Conservation (phyloP, 768 basidiomycete species). For the Psilocybe subaeruginosa region DNA sequence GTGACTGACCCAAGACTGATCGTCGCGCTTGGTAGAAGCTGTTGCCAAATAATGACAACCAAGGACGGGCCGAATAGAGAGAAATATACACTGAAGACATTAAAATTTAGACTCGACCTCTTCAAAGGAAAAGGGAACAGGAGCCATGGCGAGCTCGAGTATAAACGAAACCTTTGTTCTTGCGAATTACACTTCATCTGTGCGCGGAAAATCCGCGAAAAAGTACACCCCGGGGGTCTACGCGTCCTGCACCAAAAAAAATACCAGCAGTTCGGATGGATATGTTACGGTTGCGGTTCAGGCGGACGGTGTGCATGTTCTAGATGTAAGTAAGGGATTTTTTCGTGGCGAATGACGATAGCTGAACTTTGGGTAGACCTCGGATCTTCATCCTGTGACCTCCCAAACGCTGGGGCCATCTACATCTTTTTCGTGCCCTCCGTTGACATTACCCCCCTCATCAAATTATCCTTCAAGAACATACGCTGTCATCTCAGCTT, state of each 20-base stretch:
- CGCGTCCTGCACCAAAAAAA: constrained; percentile 21
- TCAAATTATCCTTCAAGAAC: constrained; percentile 47
- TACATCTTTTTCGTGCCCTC: constrained; percentile 60
- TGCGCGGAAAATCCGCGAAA: constrained; percentile 28
- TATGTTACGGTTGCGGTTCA: constrained; percentile 72
- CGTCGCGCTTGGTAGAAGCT: background rate
- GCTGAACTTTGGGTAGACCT: constrained; percentile 41
- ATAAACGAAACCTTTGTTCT: constrained; percentile 43
- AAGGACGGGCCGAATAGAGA: background rate
- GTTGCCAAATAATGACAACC: constrained; percentile 4
- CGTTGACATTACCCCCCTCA: constrained; percentile 45
- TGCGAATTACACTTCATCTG: constrained; percentile 33
- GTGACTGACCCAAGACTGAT: no score
- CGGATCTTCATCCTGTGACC: constrained; percentile 63
- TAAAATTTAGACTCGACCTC: constrained; percentile 2
- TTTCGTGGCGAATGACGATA: constrained; percentile 4
- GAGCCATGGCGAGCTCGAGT: constrained; percentile 23
- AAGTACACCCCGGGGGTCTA: constrained; percentile 24
- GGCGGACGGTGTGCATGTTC: constrained; percentile 73
- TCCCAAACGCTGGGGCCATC: constrained; percentile 76
- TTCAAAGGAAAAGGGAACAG: background rate
- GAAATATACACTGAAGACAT: background rate
- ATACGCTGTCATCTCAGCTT: constrained; percentile 55
- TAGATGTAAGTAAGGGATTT: constrained; percentile 56
- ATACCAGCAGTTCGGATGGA: constrained; percentile 43